phyloP scores from a whole-genome alignment of 768 basidiomycete genomes.

The Lactarius trivialis region DNA sequence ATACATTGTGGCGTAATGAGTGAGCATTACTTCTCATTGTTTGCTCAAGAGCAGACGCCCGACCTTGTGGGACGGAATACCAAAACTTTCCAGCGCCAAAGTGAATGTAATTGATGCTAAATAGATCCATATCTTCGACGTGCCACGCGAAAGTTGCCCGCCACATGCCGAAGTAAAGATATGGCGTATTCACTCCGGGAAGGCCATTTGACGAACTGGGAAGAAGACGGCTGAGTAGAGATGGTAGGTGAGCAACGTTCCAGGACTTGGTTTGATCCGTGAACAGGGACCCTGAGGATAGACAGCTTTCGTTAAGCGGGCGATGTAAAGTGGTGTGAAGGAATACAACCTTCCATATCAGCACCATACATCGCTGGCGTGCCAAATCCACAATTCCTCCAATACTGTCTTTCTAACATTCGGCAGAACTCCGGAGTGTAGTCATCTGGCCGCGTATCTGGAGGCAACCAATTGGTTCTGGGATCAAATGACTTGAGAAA shows the following conservation, averaged over 20 bases:
- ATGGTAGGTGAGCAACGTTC: conserved; percentile 93
- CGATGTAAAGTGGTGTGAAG: background rate
- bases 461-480: conserved; percentile 71
- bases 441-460: conserved; percentile 61
- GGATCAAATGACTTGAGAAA: conserved; percentile 75
- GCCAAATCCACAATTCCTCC: conserved; percentile 85
- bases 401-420: conserved; percentile 82
- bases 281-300: conserved; percentile 50
- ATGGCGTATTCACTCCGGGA: conserved; percentile 95
- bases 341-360: conserved; percentile 74
- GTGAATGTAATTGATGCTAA: conserved; percentile 98
- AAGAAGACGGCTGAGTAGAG: conserved; percentile 74
- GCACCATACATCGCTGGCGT: conserved; percentile 98
- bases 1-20: background rate
- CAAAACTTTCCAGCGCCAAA: conserved; percentile 97
- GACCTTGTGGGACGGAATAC: conserved; percentile 91
- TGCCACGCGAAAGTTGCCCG: conserved; percentile 98
- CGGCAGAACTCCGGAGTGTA: conserved; percentile 87
- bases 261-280: conserved; percentile 74
- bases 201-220: conserved; percentile 62
- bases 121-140: conserved; percentile 98
- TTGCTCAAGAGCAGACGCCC: conserved; percentile 76
- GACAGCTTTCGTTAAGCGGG: background rate
- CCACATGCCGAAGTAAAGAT: conserved; percentile 99
- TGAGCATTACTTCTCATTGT: conserved; percentile 67